Evolutionary conservation across 371 early-diverging fungal species (phyloP), one percentile per base, ranked within the genome.

Genomic region (Thermomucor indicae-seudaticae): DNA sequence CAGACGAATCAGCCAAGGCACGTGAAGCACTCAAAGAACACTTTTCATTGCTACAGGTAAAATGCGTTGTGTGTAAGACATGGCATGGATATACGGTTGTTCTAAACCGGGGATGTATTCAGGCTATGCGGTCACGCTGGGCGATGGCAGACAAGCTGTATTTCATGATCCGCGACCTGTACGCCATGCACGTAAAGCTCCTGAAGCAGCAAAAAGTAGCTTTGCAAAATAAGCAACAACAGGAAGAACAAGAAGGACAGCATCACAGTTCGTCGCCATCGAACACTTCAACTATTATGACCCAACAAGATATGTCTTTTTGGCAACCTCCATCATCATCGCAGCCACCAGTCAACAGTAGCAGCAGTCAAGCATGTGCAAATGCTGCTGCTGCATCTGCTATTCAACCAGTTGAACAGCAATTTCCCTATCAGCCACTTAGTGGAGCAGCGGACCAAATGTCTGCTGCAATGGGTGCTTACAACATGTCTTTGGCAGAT

Each of bases 121-220:
- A 75, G 69, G 32, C 64, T 3, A 78, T 80, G 54, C 69, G 78
- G 48, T 50, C 66, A 23, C 71, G 69, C 24, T 82, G 83, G 83
- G 75, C 83, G 1, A 80, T 82, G 73, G 79, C 83, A 0, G 83
- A 82, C 49, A 77, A 78, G 41, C 61, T 80, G 17, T 80, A 77
- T 49, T 80, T 79, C 42, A 79, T 81, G 66, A 71, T 78, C 12
- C 78, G 79, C n/a, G 81, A 79, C 53, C 47, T 81, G 3, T 79
- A 79, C 46, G 70, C 78, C 1, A 74, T 80, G 34, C 80, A 80
- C 42, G 55, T 27, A 19, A 72, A 64, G 11, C 17, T 47, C 20
- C 55, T 55, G 5, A 50, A 51, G 23, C 41, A 58, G 47, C 47
- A 48, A 19, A 30, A 35, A 17, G 2, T 17, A 6, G 19, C 14